Evolutionary conservation across 2,329 filamentous ascomycete genomes (phyloP).

Genomic region (Fusarium ambrosium): DNA sequence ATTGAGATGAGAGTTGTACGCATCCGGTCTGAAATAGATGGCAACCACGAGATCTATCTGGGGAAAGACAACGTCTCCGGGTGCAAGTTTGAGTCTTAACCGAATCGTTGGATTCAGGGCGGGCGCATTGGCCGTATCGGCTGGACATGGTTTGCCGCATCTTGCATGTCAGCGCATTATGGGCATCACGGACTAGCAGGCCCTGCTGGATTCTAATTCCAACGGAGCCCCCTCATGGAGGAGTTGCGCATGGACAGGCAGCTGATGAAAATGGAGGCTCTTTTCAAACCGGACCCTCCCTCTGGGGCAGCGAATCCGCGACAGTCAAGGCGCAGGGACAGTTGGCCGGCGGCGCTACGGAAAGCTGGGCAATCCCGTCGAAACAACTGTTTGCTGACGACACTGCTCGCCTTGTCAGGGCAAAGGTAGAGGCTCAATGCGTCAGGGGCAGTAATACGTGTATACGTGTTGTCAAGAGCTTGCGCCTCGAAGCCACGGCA

Average conservation of each 20-base stretch:
- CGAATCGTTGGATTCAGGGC: constrained; percentile 39
- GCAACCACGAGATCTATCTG: not conserved
- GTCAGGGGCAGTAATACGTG: constrained; percentile 12
- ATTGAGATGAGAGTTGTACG: not conserved
- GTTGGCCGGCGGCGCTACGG: constrained; percentile 17
- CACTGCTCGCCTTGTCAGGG: constrained; percentile 20
- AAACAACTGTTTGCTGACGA: constrained; percentile 4
- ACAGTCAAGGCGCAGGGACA: constrained; percentile 29
- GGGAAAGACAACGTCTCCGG: constrained; percentile 9
- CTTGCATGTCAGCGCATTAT: constrained; percentile 33
- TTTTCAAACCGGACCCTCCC: constrained; percentile 7
- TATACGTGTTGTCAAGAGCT: constrained; percentile 12
- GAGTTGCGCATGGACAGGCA: constrained; percentile 21
- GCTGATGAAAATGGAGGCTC: constrained; percentile 25
- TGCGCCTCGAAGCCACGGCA: constrained; percentile 8
- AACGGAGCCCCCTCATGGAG: constrained; percentile 15
- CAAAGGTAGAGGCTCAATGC: constrained; percentile 23
- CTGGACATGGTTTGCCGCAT: constrained; percentile 35
- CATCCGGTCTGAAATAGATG: not conserved
- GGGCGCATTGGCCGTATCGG: constrained; percentile 39
- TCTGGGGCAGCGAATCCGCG: constrained; percentile 17
- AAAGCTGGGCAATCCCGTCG: constrained; percentile 26
- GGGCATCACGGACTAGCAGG: constrained; percentile 19
- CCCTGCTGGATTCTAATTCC: constrained; percentile 9
- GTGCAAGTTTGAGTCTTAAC: constrained; percentile 27